These are phyloP conservation scores for Ichthyophthirius multifiliis DNA, from an alignment of 169 alveolate genomes.

Conservation along the genomic window DNA sequence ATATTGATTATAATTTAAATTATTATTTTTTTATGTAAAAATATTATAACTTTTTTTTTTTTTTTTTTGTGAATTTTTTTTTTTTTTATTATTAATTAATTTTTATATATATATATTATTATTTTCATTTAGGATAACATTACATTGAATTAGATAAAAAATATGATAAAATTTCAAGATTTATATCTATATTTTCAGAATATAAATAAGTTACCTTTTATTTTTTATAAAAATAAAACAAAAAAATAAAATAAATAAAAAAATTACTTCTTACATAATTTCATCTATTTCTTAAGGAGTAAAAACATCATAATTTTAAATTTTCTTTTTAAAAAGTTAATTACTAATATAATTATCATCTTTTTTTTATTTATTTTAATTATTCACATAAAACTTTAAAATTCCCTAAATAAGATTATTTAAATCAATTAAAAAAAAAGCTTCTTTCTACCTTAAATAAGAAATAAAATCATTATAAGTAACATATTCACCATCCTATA, in stretches of 20 bases:
- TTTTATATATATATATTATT: too few relatives aligned
- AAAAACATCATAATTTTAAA: not conserved
- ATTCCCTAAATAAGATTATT: not conserved
- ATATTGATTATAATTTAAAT: too few relatives aligned
- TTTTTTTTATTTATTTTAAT: not conserved
- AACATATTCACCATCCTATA: not conserved
- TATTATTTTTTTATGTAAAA: too few relatives aligned
- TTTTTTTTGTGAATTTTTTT: too few relatives aligned
- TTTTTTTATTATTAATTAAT: too few relatives aligned
- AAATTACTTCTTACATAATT: not conserved
- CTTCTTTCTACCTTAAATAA: not conserved
- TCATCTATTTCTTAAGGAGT: not conserved
- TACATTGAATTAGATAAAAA: not conserved
- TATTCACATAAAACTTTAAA: not conserved
- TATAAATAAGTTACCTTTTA: not conserved
- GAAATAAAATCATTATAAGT: not conserved
- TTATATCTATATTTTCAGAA: not conserved
- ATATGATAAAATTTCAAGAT: not conserved
- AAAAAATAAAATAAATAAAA: not conserved
- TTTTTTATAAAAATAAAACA: not conserved
- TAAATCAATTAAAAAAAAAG: not conserved
- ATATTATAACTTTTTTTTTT: too few relatives aligned
- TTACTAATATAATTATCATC: not conserved
- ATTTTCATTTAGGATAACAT: conserved; percentile 7
- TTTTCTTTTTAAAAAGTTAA: not conserved